A percentile compares a stretch with the other conserved stretches of the same genome.
Conservation (phyloP, 768 basidiomycete species). For the Psilocybe tampanensis region DNA sequence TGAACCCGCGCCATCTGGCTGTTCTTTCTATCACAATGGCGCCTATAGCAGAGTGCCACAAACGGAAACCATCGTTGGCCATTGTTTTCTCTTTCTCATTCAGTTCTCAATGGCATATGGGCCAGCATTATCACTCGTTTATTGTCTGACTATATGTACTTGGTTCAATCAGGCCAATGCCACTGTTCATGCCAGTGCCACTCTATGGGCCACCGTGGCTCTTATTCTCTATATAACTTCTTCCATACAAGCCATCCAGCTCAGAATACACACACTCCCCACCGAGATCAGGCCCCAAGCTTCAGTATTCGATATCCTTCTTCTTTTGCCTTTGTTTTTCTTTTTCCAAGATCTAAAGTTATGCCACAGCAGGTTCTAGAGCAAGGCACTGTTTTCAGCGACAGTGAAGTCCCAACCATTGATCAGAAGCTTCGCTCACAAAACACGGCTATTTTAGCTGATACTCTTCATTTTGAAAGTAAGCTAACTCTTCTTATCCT, state of each 20-base stretch:
- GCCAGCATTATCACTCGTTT: too few species aligned
- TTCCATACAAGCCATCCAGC: background rate
- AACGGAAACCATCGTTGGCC: too few species aligned
- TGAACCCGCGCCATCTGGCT: background rate
- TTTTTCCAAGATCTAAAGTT: background rate
- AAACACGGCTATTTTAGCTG: conserved; percentile 40
- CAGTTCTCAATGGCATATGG: too few species aligned
- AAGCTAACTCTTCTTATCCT: conserved; percentile 17
- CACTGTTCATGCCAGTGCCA: background rate
- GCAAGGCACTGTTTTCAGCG: background rate
- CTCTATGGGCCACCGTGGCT: too few species aligned
- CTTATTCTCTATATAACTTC: background rate
- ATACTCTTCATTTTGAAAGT: conserved; percentile 48
- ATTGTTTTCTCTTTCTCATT: too few species aligned
- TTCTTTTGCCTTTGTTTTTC: background rate
- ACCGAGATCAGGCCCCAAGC: background rate
- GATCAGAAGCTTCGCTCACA: conserved; percentile 12
- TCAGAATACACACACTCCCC: background rate
- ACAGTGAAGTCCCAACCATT: background rate
- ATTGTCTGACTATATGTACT: background rate
- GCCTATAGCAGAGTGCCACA: background rate
- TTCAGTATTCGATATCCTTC: background rate
- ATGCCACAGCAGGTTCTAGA: conserved; percentile 3
- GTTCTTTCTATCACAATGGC: background rate
- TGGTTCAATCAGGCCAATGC: background rate